Evolutionary conservation across 2,329 filamentous ascomycete genomes (phyloP), one percentile per base, ranked within the genome.

Genomic region (Daldinia sp.): DNA sequence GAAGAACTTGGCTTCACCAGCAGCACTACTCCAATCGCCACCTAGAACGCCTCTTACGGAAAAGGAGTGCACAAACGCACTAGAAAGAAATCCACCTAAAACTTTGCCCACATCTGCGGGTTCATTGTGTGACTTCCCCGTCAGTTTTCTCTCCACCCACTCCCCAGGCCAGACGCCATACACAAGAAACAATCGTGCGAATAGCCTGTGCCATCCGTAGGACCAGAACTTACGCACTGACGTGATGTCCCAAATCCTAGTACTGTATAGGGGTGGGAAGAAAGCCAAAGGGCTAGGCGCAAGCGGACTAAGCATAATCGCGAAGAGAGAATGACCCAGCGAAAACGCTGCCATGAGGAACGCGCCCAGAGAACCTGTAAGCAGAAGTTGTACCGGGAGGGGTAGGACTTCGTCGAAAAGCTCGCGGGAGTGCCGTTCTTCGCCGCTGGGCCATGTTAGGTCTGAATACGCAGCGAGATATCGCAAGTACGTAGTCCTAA

Each of bases 101-200:
- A 81, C 77, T 66, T 80, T 81, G 1, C 79, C 79, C 27, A 80
- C 67, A 68, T 80, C 78, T 1, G 78, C 78, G 4, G 72, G 71
- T 61, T 78, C 68, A 15, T 75, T 68, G 0, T 34, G 5, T 1
- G 58, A 25, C 63, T 79, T 80, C 7, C 77, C 73, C 4, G 71
- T 73, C 17, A 80, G 41, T 58, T 72, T 78, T 9, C 77, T 68
- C 67, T 80, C 79, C 0, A 77, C 11, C 75, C 76, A 80, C 63
- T 80, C 77, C 2, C 78, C 78, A 1, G 79, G 79, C 78, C 78
- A 80, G 10, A 80, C 76, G 4, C 79, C 79, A 58, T 79, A 81
- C 3, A 81, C 79, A 4, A 80, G 72, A 62, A 81, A 80, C 15
- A 81, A 66, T 7, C 79, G 72, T 1, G 78, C 78, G 56, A 80